Evolutionary conservation across 176 grass and related monocot genomes (phyloP).

Genomic region (Avena insularis): DNA sequence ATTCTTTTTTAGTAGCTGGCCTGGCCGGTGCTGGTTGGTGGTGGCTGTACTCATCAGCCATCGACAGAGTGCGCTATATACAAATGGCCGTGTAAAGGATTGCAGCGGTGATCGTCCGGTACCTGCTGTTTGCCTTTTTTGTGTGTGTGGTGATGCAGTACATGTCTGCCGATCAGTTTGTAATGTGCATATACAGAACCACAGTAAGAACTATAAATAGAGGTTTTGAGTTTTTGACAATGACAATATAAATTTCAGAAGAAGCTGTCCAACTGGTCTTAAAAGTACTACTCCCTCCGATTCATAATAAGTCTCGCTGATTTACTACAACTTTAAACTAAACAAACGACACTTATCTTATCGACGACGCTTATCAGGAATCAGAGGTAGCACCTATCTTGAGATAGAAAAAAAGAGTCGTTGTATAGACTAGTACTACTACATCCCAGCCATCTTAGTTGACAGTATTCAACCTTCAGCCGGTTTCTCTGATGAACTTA

Average conservation of each 20-base stretch:
- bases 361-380: too few species aligned
- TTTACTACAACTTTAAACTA: too few species aligned
- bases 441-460: too few species aligned
- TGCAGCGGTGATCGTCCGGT: neutral
- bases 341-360: too few species aligned
- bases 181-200: neutral
- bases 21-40: constrained; percentile 24
- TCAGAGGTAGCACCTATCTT: too few species aligned
- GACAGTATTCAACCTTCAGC: too few species aligned
- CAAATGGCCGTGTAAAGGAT: neutral
- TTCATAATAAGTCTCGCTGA: too few species aligned
- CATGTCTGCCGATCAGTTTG: neutral
- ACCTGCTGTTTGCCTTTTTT: neutral
- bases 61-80: constrained; percentile 12
- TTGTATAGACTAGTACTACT: too few species aligned
- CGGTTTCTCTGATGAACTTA: too few species aligned
- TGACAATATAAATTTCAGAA: neutral
- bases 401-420: too few species aligned
- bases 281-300: too few species aligned
- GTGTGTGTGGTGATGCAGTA: too few species aligned
- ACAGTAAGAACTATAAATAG: neutral
- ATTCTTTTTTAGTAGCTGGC: neutral
- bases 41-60: neutral
- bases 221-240: neutral
- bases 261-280: neutral